A percentile compares a stretch with the other conserved stretches of the same genome.
Conservation (phyloP, 2,329 filamentous ascomycete genomes). For the Lachnum nothofagi region DNA sequence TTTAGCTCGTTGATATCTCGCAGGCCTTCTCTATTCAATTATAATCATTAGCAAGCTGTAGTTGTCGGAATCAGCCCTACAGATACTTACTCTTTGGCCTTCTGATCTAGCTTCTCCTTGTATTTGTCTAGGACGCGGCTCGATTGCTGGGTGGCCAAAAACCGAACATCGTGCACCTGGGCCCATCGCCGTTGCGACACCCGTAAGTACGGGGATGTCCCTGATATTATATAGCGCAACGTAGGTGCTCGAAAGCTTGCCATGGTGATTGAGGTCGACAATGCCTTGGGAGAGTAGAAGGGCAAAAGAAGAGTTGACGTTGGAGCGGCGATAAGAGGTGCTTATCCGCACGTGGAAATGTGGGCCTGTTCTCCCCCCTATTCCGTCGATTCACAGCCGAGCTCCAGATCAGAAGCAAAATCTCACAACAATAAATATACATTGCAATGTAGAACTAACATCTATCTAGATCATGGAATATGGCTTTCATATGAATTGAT, state of each 20-base stretch:
- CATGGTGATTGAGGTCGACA: slow-evolving; percentile 36
- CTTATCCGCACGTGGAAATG: not conserved
- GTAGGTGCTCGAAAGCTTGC: slow-evolving; percentile 44
- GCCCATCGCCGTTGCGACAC: slow-evolving; percentile 74
- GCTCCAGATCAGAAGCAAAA: no score
- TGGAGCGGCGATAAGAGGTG: not conserved
- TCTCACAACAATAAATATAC: no score
- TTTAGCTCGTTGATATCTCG: slow-evolving; percentile 70
- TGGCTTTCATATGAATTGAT: no score
- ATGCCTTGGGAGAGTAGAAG: not conserved
- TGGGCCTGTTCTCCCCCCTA: not conserved
- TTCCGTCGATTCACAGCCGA: no score
- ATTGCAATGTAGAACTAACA: no score
- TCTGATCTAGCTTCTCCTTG: slow-evolving; percentile 73
- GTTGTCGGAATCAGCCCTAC: not conserved
- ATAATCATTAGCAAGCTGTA: slow-evolving; percentile 1
- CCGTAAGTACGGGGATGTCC: slow-evolving; percentile 29
- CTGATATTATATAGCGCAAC: slow-evolving; percentile 40
- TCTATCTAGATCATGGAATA: no score
- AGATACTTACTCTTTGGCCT: slow-evolving; percentile 58
- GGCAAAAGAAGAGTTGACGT: not conserved
- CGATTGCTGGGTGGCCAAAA: slow-evolving; percentile 72
- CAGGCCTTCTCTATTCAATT: slow-evolving; percentile 48
- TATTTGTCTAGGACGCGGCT: slow-evolving; percentile 77
- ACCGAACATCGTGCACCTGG: slow-evolving; percentile 86